phyloP scores from a whole-genome alignment of 1,284 basidiomycete species.

The Trichosporon faecale region DNA sequence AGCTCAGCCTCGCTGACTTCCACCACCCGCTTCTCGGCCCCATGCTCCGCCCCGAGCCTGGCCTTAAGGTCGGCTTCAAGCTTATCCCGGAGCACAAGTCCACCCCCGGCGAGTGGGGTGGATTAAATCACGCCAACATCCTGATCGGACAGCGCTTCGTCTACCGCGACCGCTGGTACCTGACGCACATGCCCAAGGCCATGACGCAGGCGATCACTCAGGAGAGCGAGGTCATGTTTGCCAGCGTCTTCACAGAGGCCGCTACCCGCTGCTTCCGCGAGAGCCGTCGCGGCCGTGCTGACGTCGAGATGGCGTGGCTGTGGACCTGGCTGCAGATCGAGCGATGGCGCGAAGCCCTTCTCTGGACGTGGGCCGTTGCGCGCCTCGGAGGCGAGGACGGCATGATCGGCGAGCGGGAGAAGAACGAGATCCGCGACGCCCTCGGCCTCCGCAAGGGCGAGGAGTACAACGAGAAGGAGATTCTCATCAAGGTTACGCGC shows the following conservation, averaged over 20 bases:
- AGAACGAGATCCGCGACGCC: slow-evolving; percentile 29
- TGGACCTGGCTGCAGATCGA: slow-evolving; percentile 39
- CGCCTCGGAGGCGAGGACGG: slow-evolving; percentile 37
- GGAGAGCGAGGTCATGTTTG: slow-evolving; percentile 44
- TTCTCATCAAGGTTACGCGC: slow-evolving; percentile 15
- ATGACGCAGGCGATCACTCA: slow-evolving; percentile 32
- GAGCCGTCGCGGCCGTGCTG: slow-evolving; percentile 34
- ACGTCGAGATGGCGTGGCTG: slow-evolving; percentile 45
- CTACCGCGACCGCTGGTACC: slow-evolving; percentile 31
- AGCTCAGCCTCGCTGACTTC: slow-evolving; percentile 34
- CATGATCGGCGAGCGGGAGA: slow-evolving; percentile 30
- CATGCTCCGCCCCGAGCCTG: slow-evolving; percentile 37
- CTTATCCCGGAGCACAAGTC: slow-evolving; percentile 27
- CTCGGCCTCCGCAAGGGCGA: slow-evolving; percentile 23
- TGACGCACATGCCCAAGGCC: slow-evolving; percentile 43
- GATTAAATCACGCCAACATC: slow-evolving; percentile 37
- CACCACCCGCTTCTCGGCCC: slow-evolving; percentile 41
- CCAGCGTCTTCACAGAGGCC: slow-evolving; percentile 28
- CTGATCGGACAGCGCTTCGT: slow-evolving; percentile 40
- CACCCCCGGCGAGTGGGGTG: slow-evolving; percentile 45
- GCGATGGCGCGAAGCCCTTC: slow-evolving; percentile 46
- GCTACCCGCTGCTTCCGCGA: slow-evolving; percentile 40
- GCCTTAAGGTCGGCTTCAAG: slow-evolving; percentile 29
- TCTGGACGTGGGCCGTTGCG: slow-evolving; percentile 43
- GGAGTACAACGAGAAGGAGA: slow-evolving; percentile 17